phyloP scores from a whole-genome alignment of 176 grass and related monocot genomes.

The Eragrostis nindensis region DNA sequence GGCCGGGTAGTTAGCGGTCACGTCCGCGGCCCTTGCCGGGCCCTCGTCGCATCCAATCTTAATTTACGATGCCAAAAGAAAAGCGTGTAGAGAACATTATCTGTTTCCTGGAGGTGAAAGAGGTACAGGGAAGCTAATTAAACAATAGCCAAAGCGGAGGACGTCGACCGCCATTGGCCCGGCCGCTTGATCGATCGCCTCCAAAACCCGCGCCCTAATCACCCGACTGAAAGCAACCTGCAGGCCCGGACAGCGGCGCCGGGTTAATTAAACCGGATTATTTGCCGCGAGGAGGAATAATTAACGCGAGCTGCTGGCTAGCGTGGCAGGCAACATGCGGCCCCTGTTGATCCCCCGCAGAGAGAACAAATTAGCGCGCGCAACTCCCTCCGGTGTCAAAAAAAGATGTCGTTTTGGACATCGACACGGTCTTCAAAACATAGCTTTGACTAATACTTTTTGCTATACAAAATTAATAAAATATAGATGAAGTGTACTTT shows the following conservation, averaged over 20 bases:
- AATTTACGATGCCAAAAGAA: neutral
- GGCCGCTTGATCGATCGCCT: neutral
- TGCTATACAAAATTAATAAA: too few relatives aligned
- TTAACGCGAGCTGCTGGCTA: neutral
- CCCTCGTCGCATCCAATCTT: neutral
- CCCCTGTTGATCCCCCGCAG: constrained; percentile 17
- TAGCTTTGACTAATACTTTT: too few relatives aligned
- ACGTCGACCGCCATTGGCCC: constrained; percentile 21
- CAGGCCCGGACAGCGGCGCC: constrained; percentile 32
- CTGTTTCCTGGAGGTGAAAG: neutral
- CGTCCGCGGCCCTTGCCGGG: constrained; percentile 1
- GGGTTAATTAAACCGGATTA: constrained; percentile 24
- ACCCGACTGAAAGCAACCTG: constrained; percentile 47
- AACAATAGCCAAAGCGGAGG: neutral
- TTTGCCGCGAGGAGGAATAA: neutral
- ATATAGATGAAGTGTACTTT: too few relatives aligned
- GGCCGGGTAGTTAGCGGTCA: constrained; percentile 41
- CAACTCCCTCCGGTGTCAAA: too few relatives aligned
- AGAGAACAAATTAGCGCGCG: neutral
- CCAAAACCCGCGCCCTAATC: constrained; percentile 40
- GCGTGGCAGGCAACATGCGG: constrained; percentile 19
- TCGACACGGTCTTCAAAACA: too few relatives aligned
- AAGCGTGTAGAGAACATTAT: constrained; percentile 9
- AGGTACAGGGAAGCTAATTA: neutral
- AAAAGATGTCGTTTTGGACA: too few relatives aligned